Evolutionary conservation across 805 yeast species (phyloP), one percentile per base, ranked within the genome.

Genomic region (Alloascoidea hylecoeti): DNA sequence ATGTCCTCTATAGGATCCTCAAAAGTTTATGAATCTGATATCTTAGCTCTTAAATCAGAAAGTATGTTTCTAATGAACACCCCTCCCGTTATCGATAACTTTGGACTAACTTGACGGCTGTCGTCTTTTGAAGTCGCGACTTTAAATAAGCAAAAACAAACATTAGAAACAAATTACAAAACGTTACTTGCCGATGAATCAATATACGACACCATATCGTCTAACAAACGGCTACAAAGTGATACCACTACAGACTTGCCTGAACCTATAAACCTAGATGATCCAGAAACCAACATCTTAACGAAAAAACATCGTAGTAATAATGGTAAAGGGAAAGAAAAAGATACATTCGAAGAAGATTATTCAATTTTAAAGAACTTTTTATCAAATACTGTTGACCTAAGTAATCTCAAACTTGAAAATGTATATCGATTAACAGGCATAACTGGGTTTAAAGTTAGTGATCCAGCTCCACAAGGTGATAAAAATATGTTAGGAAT

Each of bases 401-500:
- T 23, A 9, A 23, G 13, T 9, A 23, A 23, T n/a, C 30, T 23
- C 30, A 9, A 23, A n/a, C 9, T n/a, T 9, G 30, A 23, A 23
- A 23, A 23, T n/a, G 13, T 23, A n/a, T 23, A 23, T n/a, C 30
- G 30, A n/a, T n/a, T 23, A 9, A 23, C 30, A n/a, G 30, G 30
- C 13, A 23, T 23, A 9, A 23, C 30, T 9, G 30, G 13, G 30
- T 23, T 23, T n/a, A 23, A 23, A n/a, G 30, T n/a, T n/a, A 23
- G 30, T n/a, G 30, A 23, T n/a, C 30, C 30, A 9, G 9, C 30
- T 9, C 30, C 30, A 9, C 30, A 9, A n/a, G 30, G 30, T n/a
- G 30, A 23, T n/a, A 23, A 23, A n/a, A 23, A 23, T n/a, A 23
- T 23, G 30, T n/a, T 23, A 9, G 30, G 30, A n/a, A 23, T 23